Base-by-base conservation (phyloP, 257 asterid genomes). In the Plectranthus barbatus region DNA sequence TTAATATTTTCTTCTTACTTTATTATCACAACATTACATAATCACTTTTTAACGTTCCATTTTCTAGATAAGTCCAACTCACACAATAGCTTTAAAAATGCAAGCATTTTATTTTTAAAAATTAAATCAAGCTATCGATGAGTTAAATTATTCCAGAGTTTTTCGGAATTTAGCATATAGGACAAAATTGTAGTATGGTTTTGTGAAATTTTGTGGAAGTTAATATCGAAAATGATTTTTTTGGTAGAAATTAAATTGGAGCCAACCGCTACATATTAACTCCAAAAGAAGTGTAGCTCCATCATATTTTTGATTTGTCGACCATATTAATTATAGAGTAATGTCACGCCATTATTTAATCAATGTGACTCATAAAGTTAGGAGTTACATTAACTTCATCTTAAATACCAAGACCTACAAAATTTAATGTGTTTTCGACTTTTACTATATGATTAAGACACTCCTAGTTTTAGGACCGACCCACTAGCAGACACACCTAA, bases 371-470 rank as follows among this genome's bases (percentile, higher is more conserved):
- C 57, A 42, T 37, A 54, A 40, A 66, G 41, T 66, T 66, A 53
- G 71, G 13, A 66, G 1, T 29, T 55, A 20, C 36, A 66, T 18
- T 66, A 54, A 66, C 4, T 41, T 53, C 54, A 1, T 66, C 44
- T 54, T 66, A 66, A 66, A 8, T 54, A 29, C 17, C 5, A 17
- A 4, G 17, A 54, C 63, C 64, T 18, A 12, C 12, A 41, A n/a
- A 19, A 66, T 42, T 66, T 29, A 66, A 54, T 26, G 40, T 19
- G n/a, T n/a, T n/a, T 44, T 2, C 46, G 23, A 4, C 12, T 13
- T 33, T 40, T 19, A 37, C n/a, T 23, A 39, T 34, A 9, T 18
- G 39, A 51, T 4, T 36, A 36, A 7, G 41, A 36, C 13, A 9
- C 37, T 33, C 13, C 1, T 1, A 36, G 2, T 36, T 36, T 36